phyloP scores from a whole-genome alignment of 208 protist genomes.

The Acanthamoeba divionensis region DNA sequence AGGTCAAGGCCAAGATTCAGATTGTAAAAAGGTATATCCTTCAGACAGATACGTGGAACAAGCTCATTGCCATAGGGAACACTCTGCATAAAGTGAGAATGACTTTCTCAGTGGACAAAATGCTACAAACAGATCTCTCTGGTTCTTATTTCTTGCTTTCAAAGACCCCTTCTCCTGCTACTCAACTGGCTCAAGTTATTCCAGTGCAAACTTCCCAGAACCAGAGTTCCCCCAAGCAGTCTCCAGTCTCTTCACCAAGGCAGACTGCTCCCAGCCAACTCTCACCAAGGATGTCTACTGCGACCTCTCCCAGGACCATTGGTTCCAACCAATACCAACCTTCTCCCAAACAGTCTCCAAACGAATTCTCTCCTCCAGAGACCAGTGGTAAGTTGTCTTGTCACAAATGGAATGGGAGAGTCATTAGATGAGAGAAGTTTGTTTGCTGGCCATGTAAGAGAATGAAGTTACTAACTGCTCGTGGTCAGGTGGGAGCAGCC shows the following conservation, averaged over 20 bases:
- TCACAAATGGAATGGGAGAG: no score
- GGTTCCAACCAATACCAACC: no score
- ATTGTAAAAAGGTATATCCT: not conserved
- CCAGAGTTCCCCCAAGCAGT: not conserved
- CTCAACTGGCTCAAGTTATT: not conserved
- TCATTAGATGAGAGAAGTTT: no score
- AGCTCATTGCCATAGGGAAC: not conserved
- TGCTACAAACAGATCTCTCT: not conserved
- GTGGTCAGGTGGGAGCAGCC: no score
- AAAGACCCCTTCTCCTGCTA: not conserved
- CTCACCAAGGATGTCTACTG: no score
- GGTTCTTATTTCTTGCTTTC: not conserved
- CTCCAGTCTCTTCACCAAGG: not conserved
- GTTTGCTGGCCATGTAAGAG: no score
- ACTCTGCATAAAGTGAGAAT: not conserved
- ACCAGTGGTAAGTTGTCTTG: no score
- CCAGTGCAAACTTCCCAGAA: not conserved
- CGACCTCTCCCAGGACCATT: no score
- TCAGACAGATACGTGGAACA: slow-evolving; percentile 7
- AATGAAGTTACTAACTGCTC: no score
- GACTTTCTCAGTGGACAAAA: not conserved
- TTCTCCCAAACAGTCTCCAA: no score
- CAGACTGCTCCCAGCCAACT: no score
- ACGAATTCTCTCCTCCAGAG: no score
- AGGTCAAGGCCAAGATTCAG: slow-evolving; percentile 2